These are phyloP conservation scores for Posidonia australis DNA, from an alignment of 106 monocot species.

Conservation along the genomic window DNA sequence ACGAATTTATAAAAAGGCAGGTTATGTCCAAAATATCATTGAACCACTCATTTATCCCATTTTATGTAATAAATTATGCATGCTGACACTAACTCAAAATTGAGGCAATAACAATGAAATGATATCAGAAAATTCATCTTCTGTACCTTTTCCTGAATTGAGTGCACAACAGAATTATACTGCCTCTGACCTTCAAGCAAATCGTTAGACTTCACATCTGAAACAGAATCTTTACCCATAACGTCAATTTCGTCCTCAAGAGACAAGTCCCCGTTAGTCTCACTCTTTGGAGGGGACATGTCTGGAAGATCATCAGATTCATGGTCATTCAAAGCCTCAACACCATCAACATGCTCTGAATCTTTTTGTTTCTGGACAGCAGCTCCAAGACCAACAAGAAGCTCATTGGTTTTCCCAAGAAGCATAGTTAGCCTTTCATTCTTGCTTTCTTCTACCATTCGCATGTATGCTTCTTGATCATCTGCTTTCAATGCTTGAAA, in stretches of 20 bases:
- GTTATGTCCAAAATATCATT: neutral
- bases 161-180: slow-evolving; percentile 90
- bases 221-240: slow-evolving; percentile 12
- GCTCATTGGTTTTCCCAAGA: slow-evolving; percentile 95
- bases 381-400: slow-evolving; percentile 92
- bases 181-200: slow-evolving; percentile 88
- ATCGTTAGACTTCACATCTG: slow-evolving; percentile 49
- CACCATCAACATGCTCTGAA: slow-evolving; percentile 47
- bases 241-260: slow-evolving; percentile 38
- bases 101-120: neutral
- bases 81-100: no score
- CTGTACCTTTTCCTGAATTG: slow-evolving; percentile 90
- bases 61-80: no score
- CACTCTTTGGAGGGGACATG: slow-evolving; percentile 21
- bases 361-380: slow-evolving; percentile 96
- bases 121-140: no score
- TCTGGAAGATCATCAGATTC: slow-evolving; percentile 35
- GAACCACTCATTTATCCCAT: no score
- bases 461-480: slow-evolving; percentile 98
- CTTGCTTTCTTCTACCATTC: slow-evolving; percentile 99
- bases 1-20: no score
- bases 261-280: slow-evolving; percentile 25
- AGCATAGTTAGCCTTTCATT: slow-evolving; percentile 91
- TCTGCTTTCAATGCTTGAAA: slow-evolving; percentile 83
- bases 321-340: slow-evolving; percentile 27